Base-by-base conservation (phyloP, 2,329 filamentous ascomycete species). In the Paecilomyces sp. region DNA sequence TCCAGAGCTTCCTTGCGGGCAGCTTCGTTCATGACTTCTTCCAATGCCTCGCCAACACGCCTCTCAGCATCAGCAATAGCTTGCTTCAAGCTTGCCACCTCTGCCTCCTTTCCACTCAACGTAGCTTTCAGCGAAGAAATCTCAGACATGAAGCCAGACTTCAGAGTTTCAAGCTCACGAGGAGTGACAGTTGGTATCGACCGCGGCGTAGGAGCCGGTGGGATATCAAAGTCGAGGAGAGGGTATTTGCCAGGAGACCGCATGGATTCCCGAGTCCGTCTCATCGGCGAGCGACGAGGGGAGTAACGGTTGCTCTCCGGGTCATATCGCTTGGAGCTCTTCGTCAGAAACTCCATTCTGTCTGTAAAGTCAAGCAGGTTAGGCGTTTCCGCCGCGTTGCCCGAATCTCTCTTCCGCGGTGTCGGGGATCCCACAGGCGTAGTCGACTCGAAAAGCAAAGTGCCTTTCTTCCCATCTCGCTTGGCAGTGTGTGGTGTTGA, bases 111-210 rank as follows among this genome's bases (percentile, higher is more conserved):
- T 55, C 94, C 94, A 67, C 88, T 92, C 9, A 99, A 81, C 9
- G 91, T 93, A 2, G 94, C 94, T 70, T 91, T 94, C 18, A 99
- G 84, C n/a, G 90, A 91, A 63, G 91, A 96, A 61, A 99, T 96
- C 71, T 97, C 91, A 0, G 92, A 96, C 57, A 95, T 82, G 68
- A 96, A 95, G 25, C 84, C 85, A 0, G 92, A 97, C 74, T 97
- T 97, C 61, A 97, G 81, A 13, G 89, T 90, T 72, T 99, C 94
- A 2, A 97, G 81, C 76, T 99, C 94, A 34, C 94, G 87, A 1
- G 94, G 90, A 1, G 92, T 96, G 66, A 97, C 89, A 8, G 88
- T 91, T 0, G 94, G 94, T 41, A 97, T 85, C 58, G 91, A 96
- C 62, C 93, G 87, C 13, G 94, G 94, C 0, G 94, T 97, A 1